Evolutionary conservation across 176 grass and related monocot species (phyloP).

Genomic region (Triticum turgidum): DNA sequence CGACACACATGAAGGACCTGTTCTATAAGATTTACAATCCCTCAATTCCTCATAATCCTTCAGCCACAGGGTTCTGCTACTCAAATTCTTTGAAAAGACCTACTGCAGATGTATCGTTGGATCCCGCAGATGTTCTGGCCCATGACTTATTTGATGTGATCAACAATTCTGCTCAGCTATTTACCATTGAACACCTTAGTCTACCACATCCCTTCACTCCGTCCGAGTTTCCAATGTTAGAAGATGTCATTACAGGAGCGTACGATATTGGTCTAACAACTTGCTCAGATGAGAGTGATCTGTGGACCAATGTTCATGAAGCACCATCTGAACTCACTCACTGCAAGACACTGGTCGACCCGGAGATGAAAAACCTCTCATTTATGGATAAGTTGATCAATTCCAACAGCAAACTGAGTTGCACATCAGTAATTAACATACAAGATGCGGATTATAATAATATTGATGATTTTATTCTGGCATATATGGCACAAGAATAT

Average conservation of each 20-base stretch:
- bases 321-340: constrained; percentile 1
- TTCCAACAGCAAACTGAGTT: constrained; percentile 10
- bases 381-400: not conserved
- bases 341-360: constrained; percentile 24
- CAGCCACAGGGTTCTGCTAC: constrained; percentile 26
- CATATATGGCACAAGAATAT: constrained; percentile 28
- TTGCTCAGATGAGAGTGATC: not conserved
- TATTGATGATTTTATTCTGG: constrained; percentile 22
- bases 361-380: not conserved
- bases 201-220: constrained; percentile 25
- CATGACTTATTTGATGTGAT: constrained; percentile 34
- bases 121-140: constrained; percentile 9
- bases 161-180: constrained; percentile 30
- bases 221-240: constrained; percentile 22
- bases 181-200: constrained; percentile 27
- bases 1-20: constrained; percentile 55
- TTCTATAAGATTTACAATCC: constrained; percentile 45
- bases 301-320: constrained; percentile 25
- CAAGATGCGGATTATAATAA: constrained; percentile 11
- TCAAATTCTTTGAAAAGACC: constrained; percentile 27
- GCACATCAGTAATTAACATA: not conserved
- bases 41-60: constrained; percentile 25
- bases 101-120: not conserved
- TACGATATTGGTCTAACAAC: constrained; percentile 12
- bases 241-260: constrained; percentile 33